Conservation (phyloP, 1,284 basidiomycete species). For the Trichosporon coremiiforme region DNA sequence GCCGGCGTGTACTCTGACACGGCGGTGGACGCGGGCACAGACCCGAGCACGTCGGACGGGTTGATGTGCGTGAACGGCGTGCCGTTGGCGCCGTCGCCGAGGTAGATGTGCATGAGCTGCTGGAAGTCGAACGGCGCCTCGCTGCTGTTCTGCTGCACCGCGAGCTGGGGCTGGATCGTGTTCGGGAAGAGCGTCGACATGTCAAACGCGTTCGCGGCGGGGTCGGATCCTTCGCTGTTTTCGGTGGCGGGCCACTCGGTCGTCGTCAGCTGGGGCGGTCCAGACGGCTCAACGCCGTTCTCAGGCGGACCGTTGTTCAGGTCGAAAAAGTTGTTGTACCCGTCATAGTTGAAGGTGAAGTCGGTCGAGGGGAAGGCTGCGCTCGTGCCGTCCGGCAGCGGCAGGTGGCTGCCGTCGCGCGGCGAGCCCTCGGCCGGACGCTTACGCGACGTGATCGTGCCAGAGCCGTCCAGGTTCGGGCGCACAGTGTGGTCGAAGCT, state of each 20-base stretch:
- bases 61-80: slow-evolving; percentile 78
- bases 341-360: slow-evolving; percentile 70
- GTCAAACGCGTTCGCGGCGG: slow-evolving; percentile 22
- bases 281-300: not conserved
- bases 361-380: slow-evolving; percentile 66
- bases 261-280: slow-evolving; percentile 10
- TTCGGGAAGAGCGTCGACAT: slow-evolving; percentile 21
- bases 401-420: slow-evolving; percentile 36
- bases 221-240: slow-evolving; percentile 14
- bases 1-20: slow-evolving; percentile 20
- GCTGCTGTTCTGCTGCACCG: slow-evolving; percentile 20
- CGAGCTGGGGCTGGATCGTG: slow-evolving; percentile 1
- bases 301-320: slow-evolving; percentile 39
- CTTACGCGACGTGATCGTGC: slow-evolving; percentile 40
- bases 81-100: slow-evolving; percentile 42
- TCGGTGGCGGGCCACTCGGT: slow-evolving; percentile 12
- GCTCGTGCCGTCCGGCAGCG: slow-evolving; percentile 40
- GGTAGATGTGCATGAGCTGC: slow-evolving; percentile 57
- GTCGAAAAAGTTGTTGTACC: slow-evolving; percentile 70
- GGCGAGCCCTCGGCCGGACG: slow-evolving; percentile 54
- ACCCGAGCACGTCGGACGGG: slow-evolving; percentile 74
- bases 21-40: not conserved
- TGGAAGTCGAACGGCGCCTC: slow-evolving; percentile 55
- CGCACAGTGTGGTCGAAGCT: slow-evolving; percentile 86
- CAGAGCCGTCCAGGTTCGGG: slow-evolving; percentile 28